phyloP scores from a whole-genome alignment of 371 early-diverging fungal species.

The Rhizoclosmatium hyalinum region DNA sequence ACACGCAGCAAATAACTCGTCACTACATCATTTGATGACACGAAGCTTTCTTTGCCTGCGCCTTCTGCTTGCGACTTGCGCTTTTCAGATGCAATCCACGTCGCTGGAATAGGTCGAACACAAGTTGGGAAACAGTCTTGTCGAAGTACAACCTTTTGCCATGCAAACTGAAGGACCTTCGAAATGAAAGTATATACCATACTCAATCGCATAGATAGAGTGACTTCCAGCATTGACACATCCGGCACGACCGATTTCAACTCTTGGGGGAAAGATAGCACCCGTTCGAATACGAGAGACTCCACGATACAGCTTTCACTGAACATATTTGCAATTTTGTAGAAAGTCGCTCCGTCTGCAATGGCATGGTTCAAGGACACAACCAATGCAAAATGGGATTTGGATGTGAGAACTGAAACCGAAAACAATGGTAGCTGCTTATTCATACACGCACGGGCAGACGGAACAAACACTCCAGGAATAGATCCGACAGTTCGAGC shows the following conservation, averaged over 20 bases:
- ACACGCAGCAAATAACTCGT: neutral
- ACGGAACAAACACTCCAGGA: neutral
- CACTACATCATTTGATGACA: neutral
- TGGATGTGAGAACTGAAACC: neutral
- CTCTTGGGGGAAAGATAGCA: neutral
- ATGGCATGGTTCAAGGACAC: neutral
- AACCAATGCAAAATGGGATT: neutral
- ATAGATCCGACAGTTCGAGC: neutral
- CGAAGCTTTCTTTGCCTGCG: neutral
- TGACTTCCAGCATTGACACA: neutral
- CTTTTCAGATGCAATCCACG: neutral
- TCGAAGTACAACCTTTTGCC: neutral
- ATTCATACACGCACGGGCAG: neutral
- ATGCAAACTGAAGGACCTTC: neutral
- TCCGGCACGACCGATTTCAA: neutral
- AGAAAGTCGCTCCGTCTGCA: neutral
- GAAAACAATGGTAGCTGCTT: neutral
- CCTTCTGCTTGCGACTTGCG: neutral
- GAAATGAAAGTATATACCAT: neutral
- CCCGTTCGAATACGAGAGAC: neutral
- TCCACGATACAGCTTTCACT: neutral
- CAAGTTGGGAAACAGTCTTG: neutral
- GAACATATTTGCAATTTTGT: neutral
- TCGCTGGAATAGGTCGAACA: neutral
- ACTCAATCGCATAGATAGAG: neutral